Evolutionary conservation across 495 filamentous ascomycete genomes (phyloP).

Genomic region (Podospora sp.): DNA sequence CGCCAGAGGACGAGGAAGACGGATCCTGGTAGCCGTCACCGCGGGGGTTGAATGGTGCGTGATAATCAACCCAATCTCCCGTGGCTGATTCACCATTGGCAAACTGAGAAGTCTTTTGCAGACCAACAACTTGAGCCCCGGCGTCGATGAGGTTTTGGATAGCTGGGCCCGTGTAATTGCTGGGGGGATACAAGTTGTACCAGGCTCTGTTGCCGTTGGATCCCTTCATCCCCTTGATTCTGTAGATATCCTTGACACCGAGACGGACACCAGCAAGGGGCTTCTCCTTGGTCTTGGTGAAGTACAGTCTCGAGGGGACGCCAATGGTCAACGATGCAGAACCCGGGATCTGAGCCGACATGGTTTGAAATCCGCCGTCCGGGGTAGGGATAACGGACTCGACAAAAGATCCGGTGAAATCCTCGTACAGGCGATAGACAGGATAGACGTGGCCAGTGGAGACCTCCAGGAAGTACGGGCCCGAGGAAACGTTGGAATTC

Average conservation of each 20-base stretch:
- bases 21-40: slow-evolving; percentile 60
- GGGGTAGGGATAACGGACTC: slow-evolving; percentile 40
- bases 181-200: slow-evolving; percentile 54
- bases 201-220: slow-evolving; percentile 59
- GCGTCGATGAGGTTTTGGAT: slow-evolving; percentile 61
- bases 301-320: slow-evolving; percentile 61
- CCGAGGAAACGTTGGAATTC: slow-evolving; percentile 39
- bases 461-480: slow-evolving; percentile 52
- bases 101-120: slow-evolving; percentile 62
- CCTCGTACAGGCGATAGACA: slow-evolving; percentile 47
- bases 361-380: slow-evolving; percentile 39
- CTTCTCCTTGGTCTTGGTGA: slow-evolving; percentile 41
- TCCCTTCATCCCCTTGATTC: slow-evolving; percentile 57
- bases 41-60: slow-evolving; percentile 58
- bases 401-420: slow-evolving; percentile 45
- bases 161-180: slow-evolving; percentile 47
- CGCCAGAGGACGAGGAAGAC: slow-evolving; percentile 49
- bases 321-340: slow-evolving; percentile 32
- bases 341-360: slow-evolving; percentile 42
- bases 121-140: slow-evolving; percentile 62
- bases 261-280: slow-evolving; percentile 57
- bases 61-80: slow-evolving; percentile 56
- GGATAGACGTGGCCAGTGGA: slow-evolving; percentile 42
- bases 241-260: slow-evolving; percentile 65
- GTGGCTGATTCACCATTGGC: slow-evolving; percentile 59